phyloP scores from a whole-genome alignment of 257 asterid species.

The Ocimum tenuiflorum region DNA sequence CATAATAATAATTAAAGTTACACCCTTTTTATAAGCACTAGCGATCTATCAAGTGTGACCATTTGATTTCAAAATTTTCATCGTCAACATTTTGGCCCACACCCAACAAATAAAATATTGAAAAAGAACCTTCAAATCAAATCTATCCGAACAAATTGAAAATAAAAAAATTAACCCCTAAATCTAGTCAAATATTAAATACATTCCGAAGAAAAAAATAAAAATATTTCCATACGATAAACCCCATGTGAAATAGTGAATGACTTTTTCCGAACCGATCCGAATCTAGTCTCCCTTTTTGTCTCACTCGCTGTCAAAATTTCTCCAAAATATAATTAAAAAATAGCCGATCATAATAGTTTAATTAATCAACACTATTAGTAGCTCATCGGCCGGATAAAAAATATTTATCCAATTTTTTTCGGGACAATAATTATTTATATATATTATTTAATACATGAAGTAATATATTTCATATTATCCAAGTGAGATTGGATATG shows the following conservation, averaged over 20 bases:
- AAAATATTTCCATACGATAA: conserved; percentile 4
- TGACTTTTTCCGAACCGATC: conserved; percentile 21
- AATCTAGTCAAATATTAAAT: neutral
- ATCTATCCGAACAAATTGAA: conserved; percentile 4
- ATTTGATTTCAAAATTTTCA: neutral
- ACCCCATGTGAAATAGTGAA: conserved; percentile 21
- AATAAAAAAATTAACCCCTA: conserved; percentile 12
- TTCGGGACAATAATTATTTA: too few relatives aligned
- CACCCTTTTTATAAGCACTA: conserved; percentile 1
- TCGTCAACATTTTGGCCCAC: conserved; percentile 9
- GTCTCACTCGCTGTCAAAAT: conserved; percentile 22
- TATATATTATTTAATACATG: too few relatives aligned
- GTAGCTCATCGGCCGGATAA: neutral
- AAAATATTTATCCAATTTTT: neutral
- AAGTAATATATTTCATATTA: too few relatives aligned
- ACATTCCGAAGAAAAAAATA: too few relatives aligned
- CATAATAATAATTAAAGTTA: conserved; percentile 12
- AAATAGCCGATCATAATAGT: neutral
- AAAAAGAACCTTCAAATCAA: conserved; percentile 4
- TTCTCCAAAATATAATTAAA: neutral
- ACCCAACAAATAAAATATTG: neutral
- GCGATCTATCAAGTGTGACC: neutral
- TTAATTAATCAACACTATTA: neutral
- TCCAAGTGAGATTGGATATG: too few relatives aligned
- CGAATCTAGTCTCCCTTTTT: conserved; percentile 25